Evolutionary conservation across 1,139 yeast species (phyloP).

Genomic region (Yamadazyma jaroonii): DNA sequence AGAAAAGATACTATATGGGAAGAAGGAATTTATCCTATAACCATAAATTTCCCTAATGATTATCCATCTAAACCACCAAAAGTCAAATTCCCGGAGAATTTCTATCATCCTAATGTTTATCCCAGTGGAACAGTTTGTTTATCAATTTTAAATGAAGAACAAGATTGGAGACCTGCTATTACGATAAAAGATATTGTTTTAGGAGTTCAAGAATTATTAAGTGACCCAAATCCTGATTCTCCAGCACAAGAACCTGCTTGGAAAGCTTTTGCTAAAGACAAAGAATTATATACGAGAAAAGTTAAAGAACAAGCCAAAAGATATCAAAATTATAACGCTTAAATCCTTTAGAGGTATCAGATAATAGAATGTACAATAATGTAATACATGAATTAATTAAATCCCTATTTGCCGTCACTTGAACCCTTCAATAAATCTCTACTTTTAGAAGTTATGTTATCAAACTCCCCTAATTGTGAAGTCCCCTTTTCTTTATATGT

Average conservation of each 20-base stretch:
- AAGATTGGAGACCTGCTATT: conserved; percentile 98
- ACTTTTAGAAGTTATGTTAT: conserved; percentile 27
- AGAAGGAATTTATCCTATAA: conserved; percentile 84
- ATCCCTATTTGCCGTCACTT: background rate
- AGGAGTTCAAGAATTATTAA: conserved; percentile 90
- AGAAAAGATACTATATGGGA: conserved; percentile 84
- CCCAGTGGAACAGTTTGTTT: conserved; percentile 96
- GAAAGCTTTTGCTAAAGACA: conserved; percentile 74
- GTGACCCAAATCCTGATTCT: conserved; percentile 87
- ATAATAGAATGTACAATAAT: too few relatives aligned
- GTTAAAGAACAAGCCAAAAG: conserved; percentile 80
- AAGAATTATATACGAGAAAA: conserved; percentile 65
- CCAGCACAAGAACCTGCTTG: conserved; percentile 99
- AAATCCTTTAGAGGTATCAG: background rate
- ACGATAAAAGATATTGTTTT: conserved; percentile 85
- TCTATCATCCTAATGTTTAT: conserved; percentile 94
- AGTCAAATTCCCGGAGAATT: conserved; percentile 80
- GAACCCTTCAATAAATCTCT: conserved; percentile 37
- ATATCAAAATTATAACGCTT: conserved; percentile 37
- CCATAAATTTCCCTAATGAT: conserved; percentile 80
- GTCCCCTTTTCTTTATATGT: conserved; percentile 96
- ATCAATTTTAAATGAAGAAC: conserved; percentile 88
- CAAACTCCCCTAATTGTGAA: conserved; percentile 65
- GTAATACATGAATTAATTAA: too few relatives aligned
- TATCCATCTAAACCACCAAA: conserved; percentile 97